A percentile compares a stretch with the other conserved stretches of the same genome.
Conservation (phyloP, 108 stramenopile genomes). For the Bacterosira constricta region DNA sequence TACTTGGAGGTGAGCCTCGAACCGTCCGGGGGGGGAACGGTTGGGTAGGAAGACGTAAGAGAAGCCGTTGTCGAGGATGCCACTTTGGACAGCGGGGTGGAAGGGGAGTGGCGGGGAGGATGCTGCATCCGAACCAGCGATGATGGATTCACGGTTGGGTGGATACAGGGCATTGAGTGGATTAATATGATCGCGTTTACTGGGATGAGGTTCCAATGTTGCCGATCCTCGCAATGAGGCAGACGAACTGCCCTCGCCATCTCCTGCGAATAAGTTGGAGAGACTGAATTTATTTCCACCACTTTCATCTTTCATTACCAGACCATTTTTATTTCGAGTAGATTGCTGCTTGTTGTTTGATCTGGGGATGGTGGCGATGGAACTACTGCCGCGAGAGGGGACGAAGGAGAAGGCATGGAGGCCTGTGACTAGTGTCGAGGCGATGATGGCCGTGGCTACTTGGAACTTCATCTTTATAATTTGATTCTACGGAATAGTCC, state of each 20-base stretch:
- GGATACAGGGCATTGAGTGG: slow-evolving; percentile 80
- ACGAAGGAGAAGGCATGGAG: slow-evolving; percentile 35
- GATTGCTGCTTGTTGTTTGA: not conserved
- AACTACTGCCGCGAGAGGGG: slow-evolving; percentile 4
- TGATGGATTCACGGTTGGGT: slow-evolving; percentile 27
- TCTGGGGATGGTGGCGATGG: not conserved
- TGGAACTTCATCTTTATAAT: slow-evolving; percentile 23
- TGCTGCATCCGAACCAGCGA: too few species aligned
- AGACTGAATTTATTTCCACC: slow-evolving; percentile 44
- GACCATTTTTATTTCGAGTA: not conserved
- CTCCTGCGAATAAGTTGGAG: slow-evolving; percentile 44
- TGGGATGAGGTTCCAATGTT: slow-evolving; percentile 74
- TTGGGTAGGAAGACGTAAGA: slow-evolving; percentile 95
- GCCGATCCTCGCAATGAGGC: slow-evolving; percentile 10
- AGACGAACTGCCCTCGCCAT: not conserved
- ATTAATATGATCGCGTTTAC: slow-evolving; percentile 79
- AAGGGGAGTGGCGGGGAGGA: slow-evolving; percentile 56
- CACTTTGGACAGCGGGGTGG: slow-evolving; percentile 75
- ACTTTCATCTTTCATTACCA: slow-evolving; percentile 14
- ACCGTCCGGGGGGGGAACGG: slow-evolving; percentile 89
- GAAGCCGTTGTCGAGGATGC: slow-evolving; percentile 89
- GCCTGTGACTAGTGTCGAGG: slow-evolving; percentile 4
- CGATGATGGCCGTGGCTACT: slow-evolving; percentile 19
- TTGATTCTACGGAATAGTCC: too few species aligned
- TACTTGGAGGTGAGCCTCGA: slow-evolving; percentile 97